Conservation (phyloP, 768 basidiomycete species). For the Boletus reticulatus region DNA sequence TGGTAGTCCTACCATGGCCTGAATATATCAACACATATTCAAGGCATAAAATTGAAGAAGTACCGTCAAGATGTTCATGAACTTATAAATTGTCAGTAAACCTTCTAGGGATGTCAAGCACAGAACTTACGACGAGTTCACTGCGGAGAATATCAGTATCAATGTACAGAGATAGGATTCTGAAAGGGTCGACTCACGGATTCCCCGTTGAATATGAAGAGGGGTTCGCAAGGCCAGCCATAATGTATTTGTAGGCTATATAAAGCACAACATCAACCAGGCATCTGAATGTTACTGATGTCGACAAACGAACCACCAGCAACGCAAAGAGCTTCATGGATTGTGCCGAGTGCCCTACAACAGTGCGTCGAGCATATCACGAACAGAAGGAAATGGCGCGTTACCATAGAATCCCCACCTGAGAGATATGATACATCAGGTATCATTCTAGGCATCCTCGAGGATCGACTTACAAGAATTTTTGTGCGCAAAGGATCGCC, state of each 20-base stretch:
- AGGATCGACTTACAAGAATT: neutral
- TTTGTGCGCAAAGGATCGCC: conserved; percentile 1
- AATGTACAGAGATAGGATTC: neutral
- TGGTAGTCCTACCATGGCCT: conserved; percentile 1
- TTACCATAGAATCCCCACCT: neutral
- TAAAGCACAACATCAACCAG: neutral
- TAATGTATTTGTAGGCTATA: conserved; percentile 2
- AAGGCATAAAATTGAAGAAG: neutral
- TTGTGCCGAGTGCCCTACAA: neutral
- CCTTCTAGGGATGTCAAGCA: neutral
- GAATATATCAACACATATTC: neutral
- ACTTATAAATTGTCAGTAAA: neutral
- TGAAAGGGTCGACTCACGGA: neutral
- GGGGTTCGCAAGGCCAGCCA: neutral
- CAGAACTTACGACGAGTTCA: conserved; percentile 2
- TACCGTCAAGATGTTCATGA: conserved; percentile 2
- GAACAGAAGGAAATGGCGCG: neutral
- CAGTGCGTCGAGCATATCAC: neutral
- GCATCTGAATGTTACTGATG: too few species aligned
- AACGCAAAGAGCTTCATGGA: conserved; percentile 9
- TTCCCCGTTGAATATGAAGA: neutral
- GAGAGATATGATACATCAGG: neutral
- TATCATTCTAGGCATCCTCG: neutral
- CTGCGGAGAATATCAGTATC: neutral
- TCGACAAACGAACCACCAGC: conserved; percentile 4